A percentile compares a stretch with the other conserved stretches of the same genome.
phyloP scores from a whole-genome alignment of 768 basidiomycete genomes.

The Udeniomyces megalosporus region DNA sequence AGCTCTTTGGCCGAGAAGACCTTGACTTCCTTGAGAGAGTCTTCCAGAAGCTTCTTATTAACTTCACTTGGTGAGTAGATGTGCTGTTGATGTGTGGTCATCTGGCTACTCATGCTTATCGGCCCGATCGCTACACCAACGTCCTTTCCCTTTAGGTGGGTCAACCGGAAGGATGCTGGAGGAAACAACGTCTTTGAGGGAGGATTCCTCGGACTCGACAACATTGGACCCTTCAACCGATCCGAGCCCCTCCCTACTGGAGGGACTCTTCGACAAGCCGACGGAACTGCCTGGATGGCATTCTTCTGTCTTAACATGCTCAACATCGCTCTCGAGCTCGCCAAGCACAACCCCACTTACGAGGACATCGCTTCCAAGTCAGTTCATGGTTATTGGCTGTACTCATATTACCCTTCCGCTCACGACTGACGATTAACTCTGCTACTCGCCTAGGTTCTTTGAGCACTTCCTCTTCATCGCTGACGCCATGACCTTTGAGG shows the following conservation, averaged over 20 bases:
- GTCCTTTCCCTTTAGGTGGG: conserved; percentile 90
- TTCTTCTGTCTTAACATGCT: conserved; percentile 97
- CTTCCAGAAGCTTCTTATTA: conserved; percentile 89
- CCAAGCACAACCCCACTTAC: conserved; percentile 92
- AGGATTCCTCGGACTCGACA: conserved; percentile 93
- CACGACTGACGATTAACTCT: background rate
- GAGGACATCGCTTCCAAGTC: conserved; percentile 94
- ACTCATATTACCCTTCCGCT: conserved; percentile 38
- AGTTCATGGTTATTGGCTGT: too few relatives aligned
- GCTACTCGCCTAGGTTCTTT: conserved; percentile 18
- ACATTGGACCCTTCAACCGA: conserved; percentile 94
- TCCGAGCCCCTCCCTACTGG: conserved; percentile 93
- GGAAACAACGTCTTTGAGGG: conserved; percentile 97
- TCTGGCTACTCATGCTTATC: background rate
- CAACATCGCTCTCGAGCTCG: conserved; percentile 90
- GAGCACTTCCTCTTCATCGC: conserved; percentile 97
- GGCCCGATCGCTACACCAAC: background rate
- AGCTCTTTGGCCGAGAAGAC: conserved; percentile 80
- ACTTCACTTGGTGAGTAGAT: conserved; percentile 72
- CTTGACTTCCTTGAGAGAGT: conserved; percentile 86
- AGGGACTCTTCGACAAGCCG: conserved; percentile 83
- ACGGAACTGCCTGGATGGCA: conserved; percentile 99
- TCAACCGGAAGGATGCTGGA: conserved; percentile 88
- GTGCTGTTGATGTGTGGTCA: background rate
- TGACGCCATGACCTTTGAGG: conserved; percentile 90